Evolutionary conservation across 495 filamentous ascomycete species (phyloP), one percentile per base, ranked within the genome.

Genomic region (Penicillium lagena): DNA sequence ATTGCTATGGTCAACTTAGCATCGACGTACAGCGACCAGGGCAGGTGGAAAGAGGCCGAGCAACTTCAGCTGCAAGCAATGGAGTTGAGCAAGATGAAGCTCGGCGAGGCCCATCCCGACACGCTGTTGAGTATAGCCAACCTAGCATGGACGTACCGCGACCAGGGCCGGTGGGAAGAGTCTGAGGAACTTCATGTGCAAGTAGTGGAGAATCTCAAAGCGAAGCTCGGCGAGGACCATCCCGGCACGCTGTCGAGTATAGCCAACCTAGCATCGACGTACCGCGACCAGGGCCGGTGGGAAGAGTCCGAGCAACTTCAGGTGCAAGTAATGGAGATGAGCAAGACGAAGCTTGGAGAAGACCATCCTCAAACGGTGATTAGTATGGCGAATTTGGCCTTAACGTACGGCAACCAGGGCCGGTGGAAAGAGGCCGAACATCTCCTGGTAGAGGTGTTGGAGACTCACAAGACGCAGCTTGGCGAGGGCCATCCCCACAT

Each of bases 91-190:
- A 55, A 55, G 49, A 52, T 29, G 15, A 48, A 42, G 31, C 51
- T 55, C 28, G 69, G 72, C 12, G 43, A 37, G 31, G 53, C 67
- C 22, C 60, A 75, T 56, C 63, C 61, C 17, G 12, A 52, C 12
- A 73, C 70, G 12, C 38, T 61, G 7, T 39, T 38, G n/a, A 51
- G 42, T 14, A 58, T 63, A 51, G 36, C 32, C 22, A 42, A 30
- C 27, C 48, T 68, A 7, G 54, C 55, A 14, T 15, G 13, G 29
- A 49, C 37, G n/a, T 64, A 59, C 41, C 37, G 17, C n/a, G 33
- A n/a, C 7, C 55, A 60, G 42, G 37, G 43, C 12, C 62, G 52
- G 31, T 67, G 30, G 43, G 42, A 51, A 14, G 60, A 66, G 41
- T 47, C 55, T 2, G 51, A 54, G 31, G 29, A 48, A 35, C 49